A percentile compares a stretch with the other conserved stretches of the same genome.
phyloP scores from a whole-genome alignment of 2,329 filamentous ascomycete genomes.

The Colletotrichum brevisporum region DNA sequence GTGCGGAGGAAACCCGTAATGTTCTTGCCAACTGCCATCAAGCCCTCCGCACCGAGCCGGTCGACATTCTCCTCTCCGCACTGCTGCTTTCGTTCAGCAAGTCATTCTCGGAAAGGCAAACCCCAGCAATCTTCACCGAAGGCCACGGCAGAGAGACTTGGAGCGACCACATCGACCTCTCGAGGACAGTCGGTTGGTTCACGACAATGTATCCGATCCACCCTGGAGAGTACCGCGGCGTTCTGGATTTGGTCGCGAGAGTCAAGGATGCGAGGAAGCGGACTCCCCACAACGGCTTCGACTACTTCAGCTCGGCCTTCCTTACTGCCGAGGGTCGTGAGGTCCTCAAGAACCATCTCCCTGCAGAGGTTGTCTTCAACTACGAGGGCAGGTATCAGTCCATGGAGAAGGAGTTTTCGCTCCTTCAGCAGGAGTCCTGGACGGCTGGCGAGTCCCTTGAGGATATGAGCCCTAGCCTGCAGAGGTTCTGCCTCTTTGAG shows the following conservation, averaged over 20 bases:
- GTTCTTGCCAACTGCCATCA: constrained; percentile 44
- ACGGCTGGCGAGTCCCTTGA: constrained; percentile 17
- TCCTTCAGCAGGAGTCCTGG: constrained; percentile 11
- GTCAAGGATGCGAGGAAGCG: constrained; percentile 43
- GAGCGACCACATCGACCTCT: constrained; percentile 47
- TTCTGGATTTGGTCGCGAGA: constrained; percentile 40
- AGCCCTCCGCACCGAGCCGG: constrained; percentile 48
- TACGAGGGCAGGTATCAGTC: constrained; percentile 62
- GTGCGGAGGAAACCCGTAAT: constrained; percentile 34
- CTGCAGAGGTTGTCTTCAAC: constrained; percentile 64
- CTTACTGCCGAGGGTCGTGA: neutral
- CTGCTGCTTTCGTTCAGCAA: constrained; percentile 47
- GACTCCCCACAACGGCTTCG: constrained; percentile 25
- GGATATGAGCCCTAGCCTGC: constrained; percentile 15
- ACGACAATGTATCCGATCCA: constrained; percentile 52
- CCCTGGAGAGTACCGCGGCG: constrained; percentile 2
- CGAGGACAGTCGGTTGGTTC: constrained; percentile 56
- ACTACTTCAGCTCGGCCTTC: constrained; percentile 16
- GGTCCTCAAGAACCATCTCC: constrained; percentile 46
- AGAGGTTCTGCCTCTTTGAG: constrained; percentile 20
- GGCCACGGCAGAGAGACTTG: constrained; percentile 54
- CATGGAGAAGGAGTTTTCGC: constrained; percentile 54
- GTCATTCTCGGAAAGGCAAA: constrained; percentile 47
- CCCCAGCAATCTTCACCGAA: constrained; percentile 51
- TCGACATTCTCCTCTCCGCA: constrained; percentile 53